These are phyloP conservation scores for Clonostachys solani DNA, from an alignment of 2,329 filamentous ascomycete genomes.

Conservation along the genomic window DNA sequence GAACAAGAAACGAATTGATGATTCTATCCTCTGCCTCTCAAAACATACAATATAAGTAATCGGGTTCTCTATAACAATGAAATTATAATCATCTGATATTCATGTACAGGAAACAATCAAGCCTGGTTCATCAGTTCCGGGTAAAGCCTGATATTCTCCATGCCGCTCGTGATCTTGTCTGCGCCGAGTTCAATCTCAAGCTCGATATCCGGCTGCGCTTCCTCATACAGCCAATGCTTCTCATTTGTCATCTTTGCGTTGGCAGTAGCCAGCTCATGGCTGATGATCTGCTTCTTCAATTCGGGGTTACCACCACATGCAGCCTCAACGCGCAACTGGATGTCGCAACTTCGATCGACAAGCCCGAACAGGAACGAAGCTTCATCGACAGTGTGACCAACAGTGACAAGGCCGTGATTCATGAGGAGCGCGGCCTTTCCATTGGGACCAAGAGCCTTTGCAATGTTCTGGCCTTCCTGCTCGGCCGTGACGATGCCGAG, in stretches of 20 bases:
- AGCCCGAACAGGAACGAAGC: conserved; percentile 67
- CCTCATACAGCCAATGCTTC: conserved; percentile 36
- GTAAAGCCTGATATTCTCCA: conserved; percentile 14
- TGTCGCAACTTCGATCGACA: conserved; percentile 64
- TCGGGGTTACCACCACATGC: conserved; percentile 41
- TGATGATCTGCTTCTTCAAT: conserved; percentile 34
- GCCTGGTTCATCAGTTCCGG: neutral
- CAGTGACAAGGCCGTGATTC: conserved; percentile 70
- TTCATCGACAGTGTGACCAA: conserved; percentile 69
- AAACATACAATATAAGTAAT: too few species aligned
- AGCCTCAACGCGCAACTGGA: conserved; percentile 66
- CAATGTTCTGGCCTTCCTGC: conserved; percentile 62
- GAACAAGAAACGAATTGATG: too few species aligned
- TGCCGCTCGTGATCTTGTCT: conserved; percentile 11
- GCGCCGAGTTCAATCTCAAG: conserved; percentile 37
- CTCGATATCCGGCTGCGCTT: conserved; percentile 41
- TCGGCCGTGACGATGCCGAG: conserved; percentile 50
- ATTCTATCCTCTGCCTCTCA: too few species aligned
- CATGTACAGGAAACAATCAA: neutral
- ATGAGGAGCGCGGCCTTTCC: conserved; percentile 61
- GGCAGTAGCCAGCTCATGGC: conserved; percentile 29
- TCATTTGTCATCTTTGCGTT: conserved; percentile 40
- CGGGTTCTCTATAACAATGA: too few species aligned
- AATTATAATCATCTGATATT: too few species aligned
- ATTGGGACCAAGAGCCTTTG: conserved; percentile 51